A percentile compares a stretch with the other conserved stretches of the same genome.
These are phyloP conservation scores for Fusarium stilboides DNA, from an alignment of 2,329 filamentous ascomycete species.

Conservation along the genomic window DNA sequence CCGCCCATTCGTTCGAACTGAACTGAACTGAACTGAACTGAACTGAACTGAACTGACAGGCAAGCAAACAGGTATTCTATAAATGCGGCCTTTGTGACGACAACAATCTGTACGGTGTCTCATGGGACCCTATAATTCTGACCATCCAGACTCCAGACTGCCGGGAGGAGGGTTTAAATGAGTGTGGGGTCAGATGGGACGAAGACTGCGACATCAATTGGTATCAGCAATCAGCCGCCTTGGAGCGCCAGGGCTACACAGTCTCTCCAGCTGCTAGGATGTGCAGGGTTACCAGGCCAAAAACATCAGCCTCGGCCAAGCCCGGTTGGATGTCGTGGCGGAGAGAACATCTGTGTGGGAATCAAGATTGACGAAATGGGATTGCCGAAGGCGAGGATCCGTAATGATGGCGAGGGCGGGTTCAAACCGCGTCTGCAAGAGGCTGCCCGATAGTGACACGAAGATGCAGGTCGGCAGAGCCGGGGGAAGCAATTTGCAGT, in stretches of 20 bases:
- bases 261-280: slow-evolving; percentile 43
- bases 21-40: slow-evolving; percentile 9
- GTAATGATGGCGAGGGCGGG: slow-evolving; percentile 30
- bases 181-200: slow-evolving; percentile 50
- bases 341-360: slow-evolving; percentile 14
- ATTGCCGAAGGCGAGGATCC: slow-evolving; percentile 40
- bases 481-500: slow-evolving; percentile 34
- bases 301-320: slow-evolving; percentile 34
- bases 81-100: slow-evolving; percentile 39
- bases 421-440: slow-evolving; percentile 36
- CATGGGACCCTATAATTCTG: slow-evolving; percentile 40
- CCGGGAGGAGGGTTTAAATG: slow-evolving; percentile 45
- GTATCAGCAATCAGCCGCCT: slow-evolving; percentile 46
- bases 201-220: slow-evolving; percentile 44
- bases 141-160: slow-evolving; percentile 36
- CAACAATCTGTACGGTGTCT: slow-evolving; percentile 38
- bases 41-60: slow-evolving; percentile 8
- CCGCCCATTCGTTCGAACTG: slow-evolving; percentile 12
- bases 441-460: slow-evolving; percentile 45
- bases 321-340: slow-evolving; percentile 27
- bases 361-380: slow-evolving; percentile 31
- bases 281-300: slow-evolving; percentile 42
- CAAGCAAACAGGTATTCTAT: slow-evolving; percentile 37
- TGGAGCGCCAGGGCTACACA: slow-evolving; percentile 45
- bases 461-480: slow-evolving; percentile 43